phyloP scores from a whole-genome alignment of 768 basidiomycete genomes.

The Lentinus tigrinus region DNA sequence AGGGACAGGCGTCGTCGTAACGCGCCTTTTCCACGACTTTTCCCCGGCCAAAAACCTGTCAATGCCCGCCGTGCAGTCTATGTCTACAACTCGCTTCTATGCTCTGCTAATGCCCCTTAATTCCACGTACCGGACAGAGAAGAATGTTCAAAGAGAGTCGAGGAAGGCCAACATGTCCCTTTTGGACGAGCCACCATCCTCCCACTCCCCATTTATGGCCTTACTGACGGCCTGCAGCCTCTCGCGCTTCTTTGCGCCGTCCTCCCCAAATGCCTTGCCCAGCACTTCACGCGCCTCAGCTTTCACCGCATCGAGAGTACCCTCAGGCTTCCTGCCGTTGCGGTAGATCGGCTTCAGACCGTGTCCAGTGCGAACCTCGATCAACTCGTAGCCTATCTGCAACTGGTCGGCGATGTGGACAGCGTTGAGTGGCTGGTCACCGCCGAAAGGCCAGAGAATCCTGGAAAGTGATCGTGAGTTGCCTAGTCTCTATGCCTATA shows the following conservation, averaged over 20 bases:
- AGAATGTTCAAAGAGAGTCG: background rate
- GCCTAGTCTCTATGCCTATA: background rate
- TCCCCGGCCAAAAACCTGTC: too few species aligned
- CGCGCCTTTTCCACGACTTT: too few species aligned
- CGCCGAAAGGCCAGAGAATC: constrained; percentile 28
- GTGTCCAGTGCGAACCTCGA: constrained; percentile 25
- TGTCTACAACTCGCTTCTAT: too few species aligned
- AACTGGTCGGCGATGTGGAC: constrained; percentile 21
- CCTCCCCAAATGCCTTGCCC: constrained; percentile 20
- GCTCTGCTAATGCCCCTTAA: too few species aligned
- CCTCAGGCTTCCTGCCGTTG: constrained; percentile 14
- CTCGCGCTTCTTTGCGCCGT: constrained; percentile 24
- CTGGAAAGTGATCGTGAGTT: constrained; percentile 2
- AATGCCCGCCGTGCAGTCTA: too few species aligned
- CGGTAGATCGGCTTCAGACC: constrained; percentile 18
- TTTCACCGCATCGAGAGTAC: constrained; percentile 22
- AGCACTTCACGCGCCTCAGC: constrained; percentile 21
- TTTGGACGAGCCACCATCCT: constrained; percentile 3
- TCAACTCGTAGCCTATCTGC: constrained; percentile 27
- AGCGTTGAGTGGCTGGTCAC: constrained; percentile 25
- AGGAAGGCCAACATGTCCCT: constrained; percentile 3
- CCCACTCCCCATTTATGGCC: constrained; percentile 4
- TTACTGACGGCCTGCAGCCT: constrained; percentile 15
- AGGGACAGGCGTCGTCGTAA: too few species aligned
- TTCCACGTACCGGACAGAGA: too few species aligned